Base-by-base conservation (phyloP, 176 grass and related monocot species). In the Juncus inflexus region DNA sequence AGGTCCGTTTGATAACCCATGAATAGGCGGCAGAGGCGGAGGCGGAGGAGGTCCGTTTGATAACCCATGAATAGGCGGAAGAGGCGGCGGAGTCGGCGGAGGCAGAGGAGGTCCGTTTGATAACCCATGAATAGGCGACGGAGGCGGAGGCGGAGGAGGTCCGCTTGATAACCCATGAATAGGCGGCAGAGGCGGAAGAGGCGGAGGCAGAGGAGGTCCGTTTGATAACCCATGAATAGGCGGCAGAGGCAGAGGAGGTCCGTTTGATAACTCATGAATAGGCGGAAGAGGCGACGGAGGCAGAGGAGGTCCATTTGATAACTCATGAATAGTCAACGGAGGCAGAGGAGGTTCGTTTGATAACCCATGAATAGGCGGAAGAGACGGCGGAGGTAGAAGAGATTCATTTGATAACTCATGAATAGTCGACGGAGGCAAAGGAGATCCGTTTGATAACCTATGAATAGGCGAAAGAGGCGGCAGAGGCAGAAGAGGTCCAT, bases 21-120 rank as follows among this genome's bases (percentile, higher is more conserved):
- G 14, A 54, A 55, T 37, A 72, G 77, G 76, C 40, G 45, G 66
- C 37, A 75, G 58, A 58, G 79, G 62, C 9, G 75, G 50, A 65
- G 28, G 3, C 4, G 76, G 52, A 66, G 60, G 55, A 45, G 14
- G 28, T 52, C 0, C 12, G 66, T 37, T 1, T 52, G 3, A 12
- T 65, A 60, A 37, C 55, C 62, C 40, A 12, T 13, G 36, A 63
- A 15, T 41, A 39, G 12, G 39, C 19, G 55, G 50, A 62, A 60
- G 55, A 1, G 69, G 40, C 2, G 60, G 60, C 3, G 38, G 58
- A 42, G 62, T 60, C 40, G 60, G 65, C 1, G 65, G 67, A 38
- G 56, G 45, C 5, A 9, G 55, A 49, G 64, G 40, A 4, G 3
- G 12, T 51, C 5, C 36, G 19, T 10, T 8, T 6, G 45, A 40